phyloP scores from a whole-genome alignment of 306 rosid genomes.

The Oxytropis ochrocephala region DNA sequence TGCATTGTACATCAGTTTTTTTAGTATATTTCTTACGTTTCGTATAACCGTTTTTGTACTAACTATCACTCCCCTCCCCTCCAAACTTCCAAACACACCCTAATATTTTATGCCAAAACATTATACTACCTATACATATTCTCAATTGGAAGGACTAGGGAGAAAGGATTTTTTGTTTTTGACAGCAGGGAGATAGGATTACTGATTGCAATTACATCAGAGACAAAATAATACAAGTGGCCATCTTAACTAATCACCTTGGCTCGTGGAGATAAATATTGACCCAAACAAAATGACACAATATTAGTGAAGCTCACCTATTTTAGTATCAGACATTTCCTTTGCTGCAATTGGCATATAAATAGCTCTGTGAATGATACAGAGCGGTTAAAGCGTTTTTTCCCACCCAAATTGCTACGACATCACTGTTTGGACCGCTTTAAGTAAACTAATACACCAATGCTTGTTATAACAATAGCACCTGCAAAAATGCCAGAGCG shows the following conservation, averaged over 20 bases:
- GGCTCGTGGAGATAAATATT: not conserved
- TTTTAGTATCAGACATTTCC: constrained; percentile 16
- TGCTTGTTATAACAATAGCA: constrained; percentile 46
- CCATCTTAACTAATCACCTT: constrained; percentile 5
- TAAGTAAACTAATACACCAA: constrained; percentile 55
- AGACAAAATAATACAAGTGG: not conserved
- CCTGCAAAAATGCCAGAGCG: constrained; percentile 56
- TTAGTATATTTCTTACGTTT: not conserved
- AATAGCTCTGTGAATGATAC: constrained; percentile 8
- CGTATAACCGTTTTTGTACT: too few relatives aligned
- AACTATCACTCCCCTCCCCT: too few relatives aligned
- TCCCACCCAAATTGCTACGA: not conserved
- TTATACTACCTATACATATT: constrained; percentile 10
- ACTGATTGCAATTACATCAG: constrained; percentile 16
- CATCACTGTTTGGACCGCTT: constrained; percentile 54
- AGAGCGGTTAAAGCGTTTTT: not conserved
- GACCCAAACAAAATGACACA: not conserved
- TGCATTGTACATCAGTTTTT: too few relatives aligned
- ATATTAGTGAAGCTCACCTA: constrained; percentile 7
- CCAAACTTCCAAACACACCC: too few relatives aligned
- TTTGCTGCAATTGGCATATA: not conserved
- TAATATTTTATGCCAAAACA: not conserved
- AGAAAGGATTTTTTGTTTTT: constrained; percentile 8
- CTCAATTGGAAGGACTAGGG: constrained; percentile 6
- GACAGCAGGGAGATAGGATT: constrained; percentile 10